Percentiles rank a stretch among this genome's conserved stretches.
phyloP scores from a whole-genome alignment of 495 filamentous ascomycete species.

The Saxispiralis lemnorum region DNA sequence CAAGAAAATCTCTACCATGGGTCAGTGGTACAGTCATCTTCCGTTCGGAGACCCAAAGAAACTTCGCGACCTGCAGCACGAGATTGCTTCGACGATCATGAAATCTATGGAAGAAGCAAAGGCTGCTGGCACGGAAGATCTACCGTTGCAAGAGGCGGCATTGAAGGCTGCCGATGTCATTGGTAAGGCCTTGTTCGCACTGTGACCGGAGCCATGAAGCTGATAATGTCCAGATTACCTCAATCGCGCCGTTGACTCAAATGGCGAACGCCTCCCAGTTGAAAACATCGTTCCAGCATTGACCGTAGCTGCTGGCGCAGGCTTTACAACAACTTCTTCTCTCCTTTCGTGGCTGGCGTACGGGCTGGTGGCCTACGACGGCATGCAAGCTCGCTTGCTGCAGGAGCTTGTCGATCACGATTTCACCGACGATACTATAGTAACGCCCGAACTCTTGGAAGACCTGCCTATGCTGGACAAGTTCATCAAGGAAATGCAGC shows the following conservation, averaged over 20 bases:
- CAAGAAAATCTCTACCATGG: background rate
- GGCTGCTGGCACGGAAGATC: conserved; percentile 23
- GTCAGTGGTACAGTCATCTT: background rate
- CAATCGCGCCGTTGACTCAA: background rate
- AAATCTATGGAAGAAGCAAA: conserved; percentile 25
- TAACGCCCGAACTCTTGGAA: conserved; percentile 27
- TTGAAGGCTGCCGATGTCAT: conserved; percentile 31
- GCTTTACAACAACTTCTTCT: conserved; percentile 36
- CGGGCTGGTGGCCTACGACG: conserved; percentile 29
- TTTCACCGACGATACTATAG: conserved; percentile 23
- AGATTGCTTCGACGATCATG: conserved; percentile 21
- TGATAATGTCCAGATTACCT: no score
- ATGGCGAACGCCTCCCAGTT: conserved; percentile 21
- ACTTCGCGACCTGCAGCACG: background rate
- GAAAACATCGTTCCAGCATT: conserved; percentile 21
- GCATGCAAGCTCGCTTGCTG: conserved; percentile 34
- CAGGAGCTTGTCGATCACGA: conserved; percentile 37
- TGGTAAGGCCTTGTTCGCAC: no score
- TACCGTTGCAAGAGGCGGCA: conserved; percentile 35
- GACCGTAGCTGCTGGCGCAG: conserved; percentile 30
- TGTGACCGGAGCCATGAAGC: no score
- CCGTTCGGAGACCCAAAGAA: background rate
- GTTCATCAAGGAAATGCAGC: conserved; percentile 40
- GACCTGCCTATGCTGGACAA: conserved; percentile 33
- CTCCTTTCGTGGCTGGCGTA: conserved; percentile 39